Base-by-base conservation (phyloP, 768 basidiomycete genomes). In the Mycena albidolilacea region DNA sequence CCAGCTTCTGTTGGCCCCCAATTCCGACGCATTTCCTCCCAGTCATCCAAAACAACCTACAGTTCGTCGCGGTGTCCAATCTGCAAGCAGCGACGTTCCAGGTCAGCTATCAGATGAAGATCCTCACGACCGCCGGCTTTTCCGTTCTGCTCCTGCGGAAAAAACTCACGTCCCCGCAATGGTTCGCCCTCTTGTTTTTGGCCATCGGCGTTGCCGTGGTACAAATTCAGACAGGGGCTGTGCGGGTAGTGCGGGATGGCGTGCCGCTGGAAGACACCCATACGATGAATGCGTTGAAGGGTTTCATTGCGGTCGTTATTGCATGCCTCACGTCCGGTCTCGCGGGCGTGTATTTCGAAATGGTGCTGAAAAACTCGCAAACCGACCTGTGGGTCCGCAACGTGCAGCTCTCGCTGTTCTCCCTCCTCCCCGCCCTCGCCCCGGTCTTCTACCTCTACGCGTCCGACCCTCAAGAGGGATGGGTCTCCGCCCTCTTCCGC, bases 301-400 rank as follows among this genome's bases (percentile, higher is more conserved):
- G 97, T 0, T 97, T 99, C 83, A 79, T 94, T 60, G 97, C 97
- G 1, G 97, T 99, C 64, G 87, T 90, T 8, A 90, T 92, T 15
- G 97, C 97, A 0, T 99, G 97, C 85, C 91, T 97, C 80, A 98
- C 97, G 0, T 97, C 96, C 0, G 97, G 97, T 35, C 90, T 99
- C 57, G 97, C 97, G 0, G 97, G 97, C 7, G 97, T 98, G 37
- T 99, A 99, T 84, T 99, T 99, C 77, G 97, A 99, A 84, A 97
- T 97, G 94, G 96, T 97, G 44, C 86, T 97, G 75, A 99, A 97
- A 85, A 92, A 93, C 77, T 94, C 95, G 3, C 92, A 92, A 76
- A 88, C 92, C 5, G 96, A 98, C 83, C 87, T 99, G 12, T 98
- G 97, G 97, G 92, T 97, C 70, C 94, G 97, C 79, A 99, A 98